Percentiles rank a stretch among this genome's conserved stretches.
These are phyloP conservation scores for Pseudogymnoascus sp. DNA, from an alignment of 2,329 filamentous ascomycete genomes.

Conservation along the genomic window DNA sequence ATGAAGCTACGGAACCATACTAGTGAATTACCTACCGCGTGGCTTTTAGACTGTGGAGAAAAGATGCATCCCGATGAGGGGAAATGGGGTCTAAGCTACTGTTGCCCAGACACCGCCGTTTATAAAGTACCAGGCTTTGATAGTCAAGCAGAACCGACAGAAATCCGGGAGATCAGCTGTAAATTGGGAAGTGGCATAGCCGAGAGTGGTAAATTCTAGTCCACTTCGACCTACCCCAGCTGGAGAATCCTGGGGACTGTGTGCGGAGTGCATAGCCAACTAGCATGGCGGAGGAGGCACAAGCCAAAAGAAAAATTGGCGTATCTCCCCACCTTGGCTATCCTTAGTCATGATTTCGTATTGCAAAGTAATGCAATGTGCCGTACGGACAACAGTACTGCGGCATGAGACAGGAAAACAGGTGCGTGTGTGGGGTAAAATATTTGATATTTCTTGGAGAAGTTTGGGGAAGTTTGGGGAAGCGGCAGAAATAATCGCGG, in stretches of 20 bases:
- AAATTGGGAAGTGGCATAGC: neutral
- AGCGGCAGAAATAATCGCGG: neutral
- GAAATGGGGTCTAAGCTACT: neutral
- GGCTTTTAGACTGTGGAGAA: neutral
- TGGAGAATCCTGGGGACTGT: neutral
- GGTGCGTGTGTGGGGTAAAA: neutral
- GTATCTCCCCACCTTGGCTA: neutral
- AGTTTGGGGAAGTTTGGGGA: conserved; percentile 1
- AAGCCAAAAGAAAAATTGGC: neutral
- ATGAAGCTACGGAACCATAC: neutral
- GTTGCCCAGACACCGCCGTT: neutral
- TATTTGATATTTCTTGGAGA: neutral
- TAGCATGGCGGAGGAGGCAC: neutral
- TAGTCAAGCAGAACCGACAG: neutral
- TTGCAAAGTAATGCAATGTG: neutral
- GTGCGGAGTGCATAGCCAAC: neutral
- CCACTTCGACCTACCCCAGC: neutral
- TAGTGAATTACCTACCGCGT: neutral
- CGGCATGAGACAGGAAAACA: neutral
- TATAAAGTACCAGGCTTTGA: neutral
- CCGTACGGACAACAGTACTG: neutral
- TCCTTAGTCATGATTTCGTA: neutral
- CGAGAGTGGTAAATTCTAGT: neutral
- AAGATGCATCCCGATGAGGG: neutral
- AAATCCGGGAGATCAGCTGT: neutral